Percentiles rank a stretch among this genome's conserved stretches.
Evolutionary conservation across 306 rosid species (phyloP).

Genomic region (Biancaea sappan): DNA sequence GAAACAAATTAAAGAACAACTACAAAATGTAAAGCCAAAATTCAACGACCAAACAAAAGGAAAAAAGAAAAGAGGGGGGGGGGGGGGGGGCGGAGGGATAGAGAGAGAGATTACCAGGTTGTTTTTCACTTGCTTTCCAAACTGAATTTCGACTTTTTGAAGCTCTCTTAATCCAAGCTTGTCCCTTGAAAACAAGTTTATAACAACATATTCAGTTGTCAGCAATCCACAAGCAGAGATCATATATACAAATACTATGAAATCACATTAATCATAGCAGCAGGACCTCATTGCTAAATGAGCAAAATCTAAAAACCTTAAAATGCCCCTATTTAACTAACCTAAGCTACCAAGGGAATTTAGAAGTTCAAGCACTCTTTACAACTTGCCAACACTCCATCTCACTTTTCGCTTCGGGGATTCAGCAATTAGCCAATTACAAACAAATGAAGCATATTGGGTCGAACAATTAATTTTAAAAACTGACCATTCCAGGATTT

Average conservation of each 20-base stretch:
- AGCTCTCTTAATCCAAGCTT: constrained; percentile 63
- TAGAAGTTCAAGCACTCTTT: not conserved
- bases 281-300: not conserved
- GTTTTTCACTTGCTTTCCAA: constrained; percentile 55
- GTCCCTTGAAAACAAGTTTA: constrained; percentile 46
- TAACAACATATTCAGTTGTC: constrained; percentile 23
- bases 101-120: constrained; percentile 46
- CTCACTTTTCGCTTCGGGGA: constrained; percentile 5
- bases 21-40: constrained; percentile 19
- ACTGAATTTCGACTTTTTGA: constrained; percentile 46
- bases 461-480: not conserved
- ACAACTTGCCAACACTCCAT: not conserved
- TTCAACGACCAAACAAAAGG: not conserved
- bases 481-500: constrained; percentile 50
- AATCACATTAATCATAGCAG: constrained; percentile 17
- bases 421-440: not conserved
- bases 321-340: not conserved
- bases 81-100: too few relatives aligned
- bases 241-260: not conserved
- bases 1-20: constrained; percentile 9
- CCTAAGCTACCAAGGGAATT: not conserved
- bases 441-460: not conserved
- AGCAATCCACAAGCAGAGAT: not conserved
- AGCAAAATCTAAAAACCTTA: constrained; percentile 4
- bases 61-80: too few relatives aligned